A percentile compares a stretch with the other conserved stretches of the same genome.
These are phyloP conservation scores for Aspergillus sparsus DNA, from an alignment of 495 filamentous ascomycete genomes.

Conservation along the genomic window DNA sequence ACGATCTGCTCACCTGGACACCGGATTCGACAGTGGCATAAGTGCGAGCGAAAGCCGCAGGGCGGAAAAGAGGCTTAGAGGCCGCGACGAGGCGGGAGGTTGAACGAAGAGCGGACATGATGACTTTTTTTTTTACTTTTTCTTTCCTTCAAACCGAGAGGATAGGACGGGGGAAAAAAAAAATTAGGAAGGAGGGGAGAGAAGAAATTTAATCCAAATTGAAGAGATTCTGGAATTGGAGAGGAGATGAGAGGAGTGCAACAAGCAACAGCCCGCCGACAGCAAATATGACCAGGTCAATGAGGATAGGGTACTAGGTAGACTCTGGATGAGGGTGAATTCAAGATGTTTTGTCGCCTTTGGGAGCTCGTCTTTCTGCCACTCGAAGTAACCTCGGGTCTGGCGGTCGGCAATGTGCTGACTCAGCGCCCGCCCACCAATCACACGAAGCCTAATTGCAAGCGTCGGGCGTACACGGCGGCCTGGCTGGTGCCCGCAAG, in stretches of 20 bases:
- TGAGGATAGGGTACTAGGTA: conserved; percentile 9
- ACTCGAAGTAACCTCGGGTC: conserved; percentile 46
- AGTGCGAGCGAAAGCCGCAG: conserved; percentile 46
- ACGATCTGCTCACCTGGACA: conserved; percentile 35
- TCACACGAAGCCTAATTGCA: conserved; percentile 43
- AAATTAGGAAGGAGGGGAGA: conserved; percentile 15
- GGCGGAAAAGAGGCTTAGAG: conserved; percentile 54
- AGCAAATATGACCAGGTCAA: conserved; percentile 22
- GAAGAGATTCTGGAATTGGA: background rate
- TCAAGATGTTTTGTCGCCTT: conserved; percentile 35
- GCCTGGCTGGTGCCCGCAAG: background rate
- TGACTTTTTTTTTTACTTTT: conserved; percentile 26
- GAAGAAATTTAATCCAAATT: conserved; percentile 8
- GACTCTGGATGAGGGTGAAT: conserved; percentile 31
- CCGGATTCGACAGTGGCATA: conserved; percentile 55
- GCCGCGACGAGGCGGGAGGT: conserved; percentile 65
- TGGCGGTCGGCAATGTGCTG: conserved; percentile 39
- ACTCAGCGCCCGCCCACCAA: conserved; percentile 39
- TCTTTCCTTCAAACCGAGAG: conserved; percentile 14
- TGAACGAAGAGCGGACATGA: conserved; percentile 80
- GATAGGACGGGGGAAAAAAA: conserved; percentile 14
- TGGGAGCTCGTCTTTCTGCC: conserved; percentile 23
- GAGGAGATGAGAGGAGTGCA: background rate
- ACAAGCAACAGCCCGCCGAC: conserved; percentile 24
- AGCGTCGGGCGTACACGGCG: conserved; percentile 53